Conservation (phyloP, 2,329 filamentous ascomycete genomes). For the Raffaelea deltoideospora region DNA sequence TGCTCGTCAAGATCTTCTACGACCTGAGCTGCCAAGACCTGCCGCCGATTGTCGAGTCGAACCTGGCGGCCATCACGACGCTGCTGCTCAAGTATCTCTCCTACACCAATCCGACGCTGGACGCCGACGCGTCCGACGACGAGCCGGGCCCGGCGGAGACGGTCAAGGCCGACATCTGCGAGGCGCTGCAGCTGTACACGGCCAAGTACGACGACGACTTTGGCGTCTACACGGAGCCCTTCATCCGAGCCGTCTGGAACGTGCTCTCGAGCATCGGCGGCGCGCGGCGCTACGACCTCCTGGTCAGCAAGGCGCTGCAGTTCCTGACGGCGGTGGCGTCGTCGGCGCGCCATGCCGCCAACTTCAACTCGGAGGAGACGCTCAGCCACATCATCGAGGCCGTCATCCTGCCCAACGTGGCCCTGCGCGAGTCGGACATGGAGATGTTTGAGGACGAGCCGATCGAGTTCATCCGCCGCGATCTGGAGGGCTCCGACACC, state of each 20-base stretch:
- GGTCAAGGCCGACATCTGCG: slow-evolving; percentile 87
- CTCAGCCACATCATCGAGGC: slow-evolving; percentile 85
- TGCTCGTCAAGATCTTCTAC: slow-evolving; percentile 84
- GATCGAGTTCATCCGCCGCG: slow-evolving; percentile 91
- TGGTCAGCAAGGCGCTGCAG: slow-evolving; percentile 87
- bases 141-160: slow-evolving; percentile 75
- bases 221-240: slow-evolving; percentile 60
- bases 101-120: slow-evolving; percentile 69
- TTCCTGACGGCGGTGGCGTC: slow-evolving; percentile 84
- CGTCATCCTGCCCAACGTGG: slow-evolving; percentile 86
- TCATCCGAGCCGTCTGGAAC: slow-evolving; percentile 83
- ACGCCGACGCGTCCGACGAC: slow-evolving; percentile 63
- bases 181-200: slow-evolving; percentile 76
- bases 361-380: slow-evolving; percentile 71
- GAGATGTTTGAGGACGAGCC: slow-evolving; percentile 98
- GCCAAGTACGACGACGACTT: slow-evolving; percentile 96
- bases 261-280: slow-evolving; percentile 74
- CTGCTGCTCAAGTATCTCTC: slow-evolving; percentile 86
- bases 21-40: slow-evolving; percentile 97
- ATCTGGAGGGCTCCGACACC: slow-evolving; percentile 90
- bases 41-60: slow-evolving; percentile 85
- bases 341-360: slow-evolving; percentile 59
- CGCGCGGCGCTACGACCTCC: slow-evolving; percentile 83
- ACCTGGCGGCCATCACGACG: slow-evolving; percentile 59
- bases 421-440: slow-evolving; percentile 79